A percentile compares a stretch with the other conserved stretches of the same genome.
Conservation (phyloP, 2,329 filamentous ascomycete species). For the Hymenoscyphus albidus region DNA sequence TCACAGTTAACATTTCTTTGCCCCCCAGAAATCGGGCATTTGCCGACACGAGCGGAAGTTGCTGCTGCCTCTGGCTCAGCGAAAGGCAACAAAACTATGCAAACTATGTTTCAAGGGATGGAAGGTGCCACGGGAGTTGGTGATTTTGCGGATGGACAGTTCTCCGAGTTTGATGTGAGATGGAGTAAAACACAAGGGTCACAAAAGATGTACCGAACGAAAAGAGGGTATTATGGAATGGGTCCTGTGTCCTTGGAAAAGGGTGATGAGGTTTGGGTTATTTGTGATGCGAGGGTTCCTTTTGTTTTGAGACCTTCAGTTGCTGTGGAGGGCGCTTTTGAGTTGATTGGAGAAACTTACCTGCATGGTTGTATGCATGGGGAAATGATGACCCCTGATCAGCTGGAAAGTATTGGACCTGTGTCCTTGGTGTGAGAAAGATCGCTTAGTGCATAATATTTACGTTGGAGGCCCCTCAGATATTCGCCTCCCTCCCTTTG, state of each 20-base stretch:
- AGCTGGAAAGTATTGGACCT: conserved; percentile 9
- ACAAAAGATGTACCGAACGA: conserved; percentile 12
- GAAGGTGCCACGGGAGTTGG: conserved; percentile 12
- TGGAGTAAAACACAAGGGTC: conserved; percentile 10
- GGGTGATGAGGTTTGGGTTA: conserved; percentile 11
- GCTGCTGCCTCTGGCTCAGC: conserved; percentile 4
- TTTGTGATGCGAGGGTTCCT: conserved; percentile 13
- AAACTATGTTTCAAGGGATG: conserved; percentile 8
- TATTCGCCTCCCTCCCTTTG: too few relatives aligned
- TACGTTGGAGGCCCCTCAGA: neutral
- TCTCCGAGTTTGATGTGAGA: conserved; percentile 13
- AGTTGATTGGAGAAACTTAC: conserved; percentile 14
- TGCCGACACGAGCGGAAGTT: conserved; percentile 10
- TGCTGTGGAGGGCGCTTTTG: conserved; percentile 5
- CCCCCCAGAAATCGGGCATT: conserved; percentile 4
- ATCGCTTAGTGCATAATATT: neutral
- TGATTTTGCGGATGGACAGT: conserved; percentile 11
- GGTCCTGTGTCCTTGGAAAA: conserved; percentile 6
- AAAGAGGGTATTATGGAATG: conserved; percentile 10
- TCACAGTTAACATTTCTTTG: conserved; percentile 11
- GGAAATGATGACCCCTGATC: conserved; percentile 9
- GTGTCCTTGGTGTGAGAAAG: conserved; percentile 9
- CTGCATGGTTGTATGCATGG: conserved; percentile 15
- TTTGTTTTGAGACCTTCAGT: conserved; percentile 11
- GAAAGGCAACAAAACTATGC: neutral